phyloP scores from a whole-genome alignment of 148 eudicot genomes.

The Camellia lanceoleosa region DNA sequence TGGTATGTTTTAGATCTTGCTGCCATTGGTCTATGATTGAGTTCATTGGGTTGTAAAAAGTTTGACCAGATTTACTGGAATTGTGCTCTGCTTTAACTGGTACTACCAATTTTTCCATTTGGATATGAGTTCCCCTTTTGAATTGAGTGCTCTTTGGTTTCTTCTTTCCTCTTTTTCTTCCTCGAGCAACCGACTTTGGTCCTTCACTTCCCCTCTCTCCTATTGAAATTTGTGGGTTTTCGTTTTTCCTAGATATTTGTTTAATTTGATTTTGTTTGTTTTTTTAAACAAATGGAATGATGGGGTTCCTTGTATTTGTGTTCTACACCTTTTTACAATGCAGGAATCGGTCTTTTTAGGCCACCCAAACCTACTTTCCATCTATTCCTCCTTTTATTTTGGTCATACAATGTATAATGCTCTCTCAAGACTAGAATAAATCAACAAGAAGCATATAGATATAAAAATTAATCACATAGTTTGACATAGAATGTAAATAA shows the following conservation, averaged over 20 bases:
- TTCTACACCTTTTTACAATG: conserved; percentile 29
- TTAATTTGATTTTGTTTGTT: conserved; percentile 11
- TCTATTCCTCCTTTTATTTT: not conserved
- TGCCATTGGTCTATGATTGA: conserved; percentile 41
- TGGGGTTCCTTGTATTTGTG: conserved; percentile 67
- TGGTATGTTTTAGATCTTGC: conserved; percentile 9
- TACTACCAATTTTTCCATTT: conserved; percentile 20
- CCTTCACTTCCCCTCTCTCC: conserved; percentile 35
- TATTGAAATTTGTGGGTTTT: conserved; percentile 55
- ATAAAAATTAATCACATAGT: too few species aligned
- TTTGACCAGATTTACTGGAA: conserved; percentile 65
- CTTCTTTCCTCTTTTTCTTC: conserved; percentile 57
- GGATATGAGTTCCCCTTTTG: conserved; percentile 32
- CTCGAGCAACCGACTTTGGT: conserved; percentile 80
- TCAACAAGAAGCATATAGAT: too few species aligned
- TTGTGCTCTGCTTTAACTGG: conserved; percentile 26
- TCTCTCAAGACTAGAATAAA: conserved; percentile 7
- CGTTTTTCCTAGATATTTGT: conserved; percentile 25
- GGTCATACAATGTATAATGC: conserved; percentile 23
- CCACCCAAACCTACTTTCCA: conserved; percentile 18
- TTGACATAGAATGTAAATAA: too few species aligned
- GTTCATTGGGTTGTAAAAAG: conserved; percentile 57
- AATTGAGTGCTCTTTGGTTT: conserved; percentile 59
- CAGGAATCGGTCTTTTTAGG: conserved; percentile 54
- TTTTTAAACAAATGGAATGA: conserved; percentile 51